Evolutionary conservation across 176 grass and related monocot species (phyloP).

Genomic region (Paspalum notatum): DNA sequence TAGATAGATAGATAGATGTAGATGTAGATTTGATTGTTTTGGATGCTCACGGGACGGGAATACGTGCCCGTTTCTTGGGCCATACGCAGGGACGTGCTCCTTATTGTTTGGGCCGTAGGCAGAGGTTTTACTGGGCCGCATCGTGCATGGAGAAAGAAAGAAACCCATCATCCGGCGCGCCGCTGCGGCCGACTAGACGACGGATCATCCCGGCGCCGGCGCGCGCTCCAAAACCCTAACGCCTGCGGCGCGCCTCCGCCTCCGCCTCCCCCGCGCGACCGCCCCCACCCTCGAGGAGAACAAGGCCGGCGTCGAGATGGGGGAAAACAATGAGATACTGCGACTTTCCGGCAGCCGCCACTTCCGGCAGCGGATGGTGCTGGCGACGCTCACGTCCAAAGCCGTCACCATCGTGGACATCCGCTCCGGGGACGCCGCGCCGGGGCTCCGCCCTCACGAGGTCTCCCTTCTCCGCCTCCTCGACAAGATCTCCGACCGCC

Average conservation of each 20-base stretch:
- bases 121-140: too few species aligned
- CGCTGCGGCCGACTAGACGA: too few species aligned
- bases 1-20: too few species aligned
- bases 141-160: too few species aligned
- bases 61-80: too few species aligned
- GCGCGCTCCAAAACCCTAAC: constrained; percentile 45
- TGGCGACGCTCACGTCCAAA: constrained; percentile 70
- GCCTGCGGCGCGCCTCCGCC: neutral
- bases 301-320: constrained; percentile 43
- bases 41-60: too few species aligned
- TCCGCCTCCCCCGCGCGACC: neutral
- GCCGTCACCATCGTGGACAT: constrained; percentile 74
- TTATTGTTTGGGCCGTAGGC: too few species aligned
- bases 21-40: too few species aligned
- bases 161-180: too few species aligned
- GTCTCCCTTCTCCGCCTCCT: constrained; percentile 83
- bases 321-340: constrained; percentile 33
- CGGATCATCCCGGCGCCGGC: neutral
- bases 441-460: constrained; percentile 76
- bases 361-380: constrained; percentile 79
- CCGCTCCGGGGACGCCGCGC: constrained; percentile 61
- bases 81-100: too few species aligned
- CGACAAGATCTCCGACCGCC: constrained; percentile 79
- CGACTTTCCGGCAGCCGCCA: constrained; percentile 63
- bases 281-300: neutral